Percentiles rank a stretch among this genome's conserved stretches.
phyloP scores from a whole-genome alignment of 2,329 filamentous ascomycete genomes.

The Ophiosphaerella herpotricha region DNA sequence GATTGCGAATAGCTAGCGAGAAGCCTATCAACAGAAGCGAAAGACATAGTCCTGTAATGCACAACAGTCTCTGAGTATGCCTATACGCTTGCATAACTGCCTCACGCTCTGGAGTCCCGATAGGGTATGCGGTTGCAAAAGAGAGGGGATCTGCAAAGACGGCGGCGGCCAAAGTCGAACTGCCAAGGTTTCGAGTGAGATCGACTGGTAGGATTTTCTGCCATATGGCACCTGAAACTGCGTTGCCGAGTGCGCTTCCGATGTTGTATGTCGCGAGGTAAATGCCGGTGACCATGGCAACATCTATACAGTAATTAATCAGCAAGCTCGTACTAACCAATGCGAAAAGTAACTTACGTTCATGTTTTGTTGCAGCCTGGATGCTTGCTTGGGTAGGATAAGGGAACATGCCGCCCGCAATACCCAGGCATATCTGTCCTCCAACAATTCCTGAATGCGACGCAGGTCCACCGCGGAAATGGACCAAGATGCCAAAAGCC shows the following conservation, averaged over 20 bases:
- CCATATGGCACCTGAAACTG: slow-evolving; percentile 67
- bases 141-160: slow-evolving; percentile 52
- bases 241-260: slow-evolving; percentile 64
- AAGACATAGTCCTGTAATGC: slow-evolving; percentile 58
- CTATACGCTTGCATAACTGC: slow-evolving; percentile 52
- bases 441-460: slow-evolving; percentile 63
- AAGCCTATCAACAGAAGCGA: slow-evolving; percentile 54
- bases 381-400: slow-evolving; percentile 58
- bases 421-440: slow-evolving; percentile 65
- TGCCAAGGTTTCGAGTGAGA: slow-evolving; percentile 49
- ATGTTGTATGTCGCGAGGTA: slow-evolving; percentile 68
- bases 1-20: slow-evolving; percentile 52
- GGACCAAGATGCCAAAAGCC: slow-evolving; percentile 68
- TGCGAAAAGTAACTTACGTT: slow-evolving; percentile 32
- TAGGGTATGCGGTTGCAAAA: slow-evolving; percentile 43
- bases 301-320: slow-evolving; percentile 35
- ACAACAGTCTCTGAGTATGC: slow-evolving; percentile 54
- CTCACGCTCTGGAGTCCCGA: slow-evolving; percentile 52
- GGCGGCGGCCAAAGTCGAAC: slow-evolving; percentile 46
- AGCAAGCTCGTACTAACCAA: neutral
- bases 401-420: slow-evolving; percentile 67
- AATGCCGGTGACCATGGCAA: slow-evolving; percentile 67
- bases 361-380: slow-evolving; percentile 56
- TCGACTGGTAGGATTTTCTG: slow-evolving; percentile 55
- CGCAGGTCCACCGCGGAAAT: slow-evolving; percentile 61